phyloP scores from a whole-genome alignment of 768 basidiomycete species.

The Naganishia kalamii region DNA sequence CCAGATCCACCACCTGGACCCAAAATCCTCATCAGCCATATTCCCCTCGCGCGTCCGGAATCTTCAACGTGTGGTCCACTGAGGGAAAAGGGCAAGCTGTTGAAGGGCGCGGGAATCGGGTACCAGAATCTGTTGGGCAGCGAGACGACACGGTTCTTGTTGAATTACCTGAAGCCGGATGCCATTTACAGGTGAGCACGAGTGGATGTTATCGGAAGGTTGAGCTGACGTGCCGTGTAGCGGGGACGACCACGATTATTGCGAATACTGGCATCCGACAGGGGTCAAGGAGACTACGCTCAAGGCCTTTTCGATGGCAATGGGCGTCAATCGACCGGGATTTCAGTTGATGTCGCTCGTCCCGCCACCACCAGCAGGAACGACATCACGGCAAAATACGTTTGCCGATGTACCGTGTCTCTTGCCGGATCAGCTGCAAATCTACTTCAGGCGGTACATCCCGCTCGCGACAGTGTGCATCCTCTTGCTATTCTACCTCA shows the following conservation, averaged over 20 bases:
- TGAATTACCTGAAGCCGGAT: slow-evolving; percentile 60
- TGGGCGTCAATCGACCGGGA: slow-evolving; percentile 76
- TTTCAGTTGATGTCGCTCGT: slow-evolving; percentile 81
- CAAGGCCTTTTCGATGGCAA: slow-evolving; percentile 83
- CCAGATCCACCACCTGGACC: slow-evolving; percentile 49
- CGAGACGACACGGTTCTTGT: slow-evolving; percentile 60
- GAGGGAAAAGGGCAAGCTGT: slow-evolving; percentile 66
- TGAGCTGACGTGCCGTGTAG: slow-evolving; percentile 48
- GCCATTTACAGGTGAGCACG: slow-evolving; percentile 63
- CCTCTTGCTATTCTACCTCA: slow-evolving; percentile 34
- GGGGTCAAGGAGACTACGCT: slow-evolving; percentile 69
- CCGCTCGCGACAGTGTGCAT: slow-evolving; percentile 63
- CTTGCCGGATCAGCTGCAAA: slow-evolving; percentile 74
- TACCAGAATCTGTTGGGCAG: slow-evolving; percentile 72
- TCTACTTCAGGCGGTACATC: slow-evolving; percentile 65
- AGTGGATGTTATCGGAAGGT: no score
- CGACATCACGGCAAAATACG: slow-evolving; percentile 43
- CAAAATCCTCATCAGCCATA: slow-evolving; percentile 72
- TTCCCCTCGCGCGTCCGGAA: slow-evolving; percentile 73
- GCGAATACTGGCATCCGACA: slow-evolving; percentile 60
- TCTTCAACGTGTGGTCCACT: slow-evolving; percentile 66
- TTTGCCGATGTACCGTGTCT: slow-evolving; percentile 64
- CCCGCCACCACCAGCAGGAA: slow-evolving; percentile 47
- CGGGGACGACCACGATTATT: slow-evolving; percentile 94
- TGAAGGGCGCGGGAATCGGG: slow-evolving; percentile 66